These are phyloP conservation scores for Zymoseptoria pseudotritici DNA, from an alignment of 2,329 filamentous ascomycete species.

Conservation along the genomic window DNA sequence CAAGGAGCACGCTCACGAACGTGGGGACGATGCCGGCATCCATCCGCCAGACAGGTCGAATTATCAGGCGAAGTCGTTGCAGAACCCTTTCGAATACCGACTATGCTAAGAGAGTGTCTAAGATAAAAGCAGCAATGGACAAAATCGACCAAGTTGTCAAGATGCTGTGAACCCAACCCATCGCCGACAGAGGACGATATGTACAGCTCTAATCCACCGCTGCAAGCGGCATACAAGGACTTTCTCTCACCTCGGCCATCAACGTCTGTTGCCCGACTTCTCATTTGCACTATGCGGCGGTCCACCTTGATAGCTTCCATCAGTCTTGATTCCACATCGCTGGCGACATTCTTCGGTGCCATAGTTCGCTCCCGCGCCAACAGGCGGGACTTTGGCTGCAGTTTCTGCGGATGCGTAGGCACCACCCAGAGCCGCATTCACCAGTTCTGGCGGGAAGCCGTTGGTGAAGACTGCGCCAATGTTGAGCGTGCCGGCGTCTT, in stretches of 20 bases:
- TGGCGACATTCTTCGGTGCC: conserved; percentile 36
- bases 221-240: not conserved
- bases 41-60: not conserved
- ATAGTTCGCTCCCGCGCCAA: conserved; percentile 38
- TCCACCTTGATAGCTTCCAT: not conserved
- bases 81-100: not conserved
- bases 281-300: not conserved
- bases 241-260: not conserved
- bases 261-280: not conserved
- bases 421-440: conserved; percentile 38
- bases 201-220: not conserved
- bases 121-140: not conserved
- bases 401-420: conserved; percentile 27
- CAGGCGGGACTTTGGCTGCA: conserved; percentile 28
- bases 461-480: conserved; percentile 39
- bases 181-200: not conserved
- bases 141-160: not conserved
- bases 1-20: not conserved
- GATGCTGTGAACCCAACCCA: not conserved
- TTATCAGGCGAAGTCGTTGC: not conserved
- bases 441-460: conserved; percentile 34
- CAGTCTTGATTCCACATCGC: conserved; percentile 24
- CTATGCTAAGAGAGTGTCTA: not conserved
- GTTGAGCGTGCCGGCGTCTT: conserved; percentile 46
- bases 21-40: not conserved